Percentiles rank a stretch among this genome's conserved stretches.
phyloP scores from a whole-genome alignment of 1,284 basidiomycete species.

The Leccinum ambiguum region DNA sequence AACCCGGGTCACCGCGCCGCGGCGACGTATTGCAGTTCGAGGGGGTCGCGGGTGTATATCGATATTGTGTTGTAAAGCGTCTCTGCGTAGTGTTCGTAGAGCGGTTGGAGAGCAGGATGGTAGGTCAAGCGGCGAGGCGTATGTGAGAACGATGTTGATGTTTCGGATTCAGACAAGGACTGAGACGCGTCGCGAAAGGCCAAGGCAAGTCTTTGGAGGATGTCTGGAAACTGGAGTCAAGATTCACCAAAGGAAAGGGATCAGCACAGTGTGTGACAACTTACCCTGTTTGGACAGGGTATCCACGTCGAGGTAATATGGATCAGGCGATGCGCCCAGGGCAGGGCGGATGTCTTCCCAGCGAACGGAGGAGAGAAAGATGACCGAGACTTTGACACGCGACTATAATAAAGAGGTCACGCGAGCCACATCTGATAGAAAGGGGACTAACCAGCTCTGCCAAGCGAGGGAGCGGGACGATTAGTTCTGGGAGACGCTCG shows the following conservation, averaged over 20 bases:
- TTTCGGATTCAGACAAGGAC: conserved; percentile 8
- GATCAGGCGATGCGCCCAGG: conserved; percentile 72
- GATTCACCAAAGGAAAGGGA: background rate
- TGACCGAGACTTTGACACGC: conserved; percentile 48
- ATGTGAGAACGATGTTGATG: conserved; percentile 16
- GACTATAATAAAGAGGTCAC: conserved; percentile 32
- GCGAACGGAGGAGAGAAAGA: conserved; percentile 65
- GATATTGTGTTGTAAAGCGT: conserved; percentile 64
- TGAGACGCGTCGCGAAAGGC: conserved; percentile 33
- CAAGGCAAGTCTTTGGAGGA: conserved; percentile 33
- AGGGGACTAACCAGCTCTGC: conserved; percentile 67
- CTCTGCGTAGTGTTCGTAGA: conserved; percentile 68
- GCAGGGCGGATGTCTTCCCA: conserved; percentile 79
- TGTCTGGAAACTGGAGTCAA: conserved; percentile 14
- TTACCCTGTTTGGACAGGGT: conserved; percentile 62
- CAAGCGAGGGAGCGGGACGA: conserved; percentile 72
- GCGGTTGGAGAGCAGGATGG: conserved; percentile 51
- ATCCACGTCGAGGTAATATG: conserved; percentile 68
- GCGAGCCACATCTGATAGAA: background rate
- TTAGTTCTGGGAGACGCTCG: conserved; percentile 58
- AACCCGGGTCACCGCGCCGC: conserved; percentile 81
- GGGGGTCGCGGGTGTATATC: conserved; percentile 63
- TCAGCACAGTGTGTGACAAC: conserved; percentile 14
- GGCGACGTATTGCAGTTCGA: conserved; percentile 76
- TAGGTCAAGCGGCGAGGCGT: conserved; percentile 39